Evolutionary conservation across 257 asterid genomes (phyloP), one percentile per base, ranked within the genome.

Genomic region (Nicotiana undulata): DNA sequence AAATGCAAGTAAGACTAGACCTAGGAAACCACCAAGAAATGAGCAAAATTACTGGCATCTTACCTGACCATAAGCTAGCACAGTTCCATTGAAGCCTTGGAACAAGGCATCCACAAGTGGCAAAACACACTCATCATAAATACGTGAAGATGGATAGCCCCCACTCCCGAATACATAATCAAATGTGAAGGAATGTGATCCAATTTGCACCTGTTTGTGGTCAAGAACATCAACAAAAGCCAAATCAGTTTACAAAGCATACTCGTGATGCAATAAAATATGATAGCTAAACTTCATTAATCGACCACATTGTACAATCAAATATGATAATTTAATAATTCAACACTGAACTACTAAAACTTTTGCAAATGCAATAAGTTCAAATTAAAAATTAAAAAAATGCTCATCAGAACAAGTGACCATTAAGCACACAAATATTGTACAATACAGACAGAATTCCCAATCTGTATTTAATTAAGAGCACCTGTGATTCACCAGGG

Each of bases 11-110:
- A 49, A 22, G 6, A 72, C 15, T 72, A 46, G 15, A 72, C 78
- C 60, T 24, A 13, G 58, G 24, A 72, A 46, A 63, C n/a, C 20
- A 63, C 72, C 22, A 28, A 63, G 44, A 28, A 6, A 49, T 74
- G 24, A 51, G 15, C 26, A 63, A 40, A 72, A 65, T 31, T 26
- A 9, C 61, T 7, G 44, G 3, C 61, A 49, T 34, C 44, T 74
- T 52, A 96, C 99, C 97, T 96, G 99, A 5, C 99, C 99, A 17
- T 94, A 96, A 24, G 99, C 99, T 66, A 96, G 98, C 17, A 96
- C 99, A 7, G 99, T 94, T 66, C 98, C 97, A 61, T 96, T 96
- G 64, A 94, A 96, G 5, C 99, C 99, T 56, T 91, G 88, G 56
- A 96, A 91, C 5, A 96, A 70, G 9, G 98, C 96, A 60, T 94